Evolutionary conservation across 2,329 filamentous ascomycete genomes (phyloP).

Genomic region (Aspergillus sp.): DNA sequence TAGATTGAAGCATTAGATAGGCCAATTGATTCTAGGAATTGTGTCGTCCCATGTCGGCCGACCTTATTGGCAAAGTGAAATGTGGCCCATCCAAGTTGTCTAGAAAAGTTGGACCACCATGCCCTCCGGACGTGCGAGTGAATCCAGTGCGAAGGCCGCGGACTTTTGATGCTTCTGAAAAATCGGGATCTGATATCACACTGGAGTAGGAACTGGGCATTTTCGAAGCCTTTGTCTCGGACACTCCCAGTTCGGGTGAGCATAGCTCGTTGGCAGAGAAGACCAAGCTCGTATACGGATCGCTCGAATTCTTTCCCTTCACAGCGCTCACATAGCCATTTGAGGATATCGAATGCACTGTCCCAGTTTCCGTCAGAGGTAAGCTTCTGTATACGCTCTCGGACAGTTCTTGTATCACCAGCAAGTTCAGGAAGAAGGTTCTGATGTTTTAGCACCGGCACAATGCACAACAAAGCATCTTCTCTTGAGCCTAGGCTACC

Average conservation of each 20-base stretch:
- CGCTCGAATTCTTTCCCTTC: slow-evolving; percentile 14
- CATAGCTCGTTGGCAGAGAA: slow-evolving; percentile 27
- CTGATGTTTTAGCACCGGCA: slow-evolving; percentile 23
- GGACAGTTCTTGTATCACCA: slow-evolving; percentile 17
- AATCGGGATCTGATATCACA: slow-evolving; percentile 16
- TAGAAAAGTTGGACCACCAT: slow-evolving; percentile 20
- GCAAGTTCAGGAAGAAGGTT: slow-evolving; percentile 24
- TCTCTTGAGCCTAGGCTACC: slow-evolving; percentile 26
- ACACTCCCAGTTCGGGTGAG: slow-evolving; percentile 8
- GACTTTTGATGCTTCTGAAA: neutral
- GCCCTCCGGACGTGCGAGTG: neutral
- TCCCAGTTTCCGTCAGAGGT: slow-evolving; percentile 20
- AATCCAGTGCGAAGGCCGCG: slow-evolving; percentile 12
- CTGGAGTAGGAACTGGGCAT: slow-evolving; percentile 5
- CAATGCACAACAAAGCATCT: slow-evolving; percentile 33
- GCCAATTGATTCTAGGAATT: neutral
- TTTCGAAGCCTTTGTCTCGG: slow-evolving; percentile 12
- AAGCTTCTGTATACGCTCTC: slow-evolving; percentile 5
- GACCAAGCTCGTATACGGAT: slow-evolving; percentile 22
- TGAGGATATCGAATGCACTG: slow-evolving; percentile 18
- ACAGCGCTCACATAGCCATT: slow-evolving; percentile 29
- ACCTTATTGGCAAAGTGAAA: slow-evolving; percentile 20
- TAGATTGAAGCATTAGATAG: neutral
- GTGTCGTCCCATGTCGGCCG: neutral
- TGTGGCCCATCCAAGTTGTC: slow-evolving; percentile 26